A percentile compares a stretch with the other conserved stretches of the same genome.
These are phyloP conservation scores for Lagerstroemia speciosa DNA, from an alignment of 345 rosid genomes.

Conservation along the genomic window DNA sequence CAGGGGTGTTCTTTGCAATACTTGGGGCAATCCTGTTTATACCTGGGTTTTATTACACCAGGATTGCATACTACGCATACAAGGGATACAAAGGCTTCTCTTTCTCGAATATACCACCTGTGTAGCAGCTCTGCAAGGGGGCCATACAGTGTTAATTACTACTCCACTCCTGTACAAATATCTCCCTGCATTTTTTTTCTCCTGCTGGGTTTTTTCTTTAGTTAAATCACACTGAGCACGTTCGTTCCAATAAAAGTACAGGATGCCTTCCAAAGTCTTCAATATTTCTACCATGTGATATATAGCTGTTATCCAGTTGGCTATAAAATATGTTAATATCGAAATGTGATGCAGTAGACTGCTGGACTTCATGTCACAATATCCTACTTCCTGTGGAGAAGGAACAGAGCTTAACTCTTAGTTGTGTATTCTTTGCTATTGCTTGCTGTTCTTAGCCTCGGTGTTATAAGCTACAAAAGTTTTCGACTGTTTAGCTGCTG, in stretches of 20 bases:
- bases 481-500: too few relatives aligned
- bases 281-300: neutral
- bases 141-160: neutral
- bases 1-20: constrained; percentile 85
- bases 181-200: neutral
- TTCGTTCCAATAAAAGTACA: neutral
- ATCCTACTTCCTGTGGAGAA: too few relatives aligned
- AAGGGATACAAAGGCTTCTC: constrained; percentile 98
- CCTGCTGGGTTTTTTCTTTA: neutral
- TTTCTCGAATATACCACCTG: constrained; percentile 83
- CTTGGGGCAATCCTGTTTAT: constrained; percentile 79
- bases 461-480: too few relatives aligned
- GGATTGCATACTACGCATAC: constrained; percentile 91
- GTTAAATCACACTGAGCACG: neutral
- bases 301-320: neutral
- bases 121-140: constrained; percentile 21
- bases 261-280: neutral
- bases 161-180: constrained; percentile 19
- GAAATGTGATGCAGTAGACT: neutral
- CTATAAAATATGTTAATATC: neutral
- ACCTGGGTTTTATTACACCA: constrained; percentile 86
- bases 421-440: too few relatives aligned
- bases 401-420: too few relatives aligned
- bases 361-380: too few relatives aligned
- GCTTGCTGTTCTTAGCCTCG: too few relatives aligned